Percentiles rank a stretch among this genome's conserved stretches.
phyloP scores from a whole-genome alignment of 2,329 filamentous ascomycete genomes.

The Pestalotiopsis sp. region DNA sequence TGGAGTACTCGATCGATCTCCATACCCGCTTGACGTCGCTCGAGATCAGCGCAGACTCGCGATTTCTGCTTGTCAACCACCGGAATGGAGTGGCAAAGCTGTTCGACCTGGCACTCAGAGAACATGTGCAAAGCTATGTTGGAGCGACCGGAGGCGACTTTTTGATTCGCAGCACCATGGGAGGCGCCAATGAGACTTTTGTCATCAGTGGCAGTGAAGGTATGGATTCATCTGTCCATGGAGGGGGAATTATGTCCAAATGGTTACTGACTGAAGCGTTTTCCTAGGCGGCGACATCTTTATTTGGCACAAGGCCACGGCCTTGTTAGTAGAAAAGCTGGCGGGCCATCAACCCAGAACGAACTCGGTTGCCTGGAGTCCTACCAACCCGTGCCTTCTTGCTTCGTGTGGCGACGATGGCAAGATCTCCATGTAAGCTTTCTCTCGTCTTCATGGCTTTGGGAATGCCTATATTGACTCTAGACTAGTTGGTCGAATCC shows the following conservation, averaged over 20 bases:
- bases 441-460: not conserved
- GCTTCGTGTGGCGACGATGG: constrained; percentile 90
- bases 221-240: constrained; percentile 39
- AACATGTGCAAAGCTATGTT: constrained; percentile 72
- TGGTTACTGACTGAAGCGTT: not conserved
- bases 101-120: constrained; percentile 74
- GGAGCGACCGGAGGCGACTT: constrained; percentile 76
- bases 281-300: constrained; percentile 66
- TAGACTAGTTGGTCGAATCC: constrained; percentile 40
- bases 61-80: constrained; percentile 80
- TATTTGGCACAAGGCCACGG: constrained; percentile 90
- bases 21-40: constrained; percentile 76
- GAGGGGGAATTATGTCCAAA: constrained; percentile 13
- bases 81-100: constrained; percentile 76
- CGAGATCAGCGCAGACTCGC: constrained; percentile 79
- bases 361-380: constrained; percentile 90
- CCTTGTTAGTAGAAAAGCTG: constrained; percentile 74
- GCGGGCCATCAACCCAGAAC: constrained; percentile 77
- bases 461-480: constrained; percentile 12
- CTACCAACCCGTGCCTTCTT: constrained; percentile 78
- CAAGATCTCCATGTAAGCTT: constrained; percentile 79
- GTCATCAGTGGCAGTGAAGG: constrained; percentile 91
- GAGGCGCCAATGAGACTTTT: constrained; percentile 89
- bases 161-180: constrained; percentile 82
- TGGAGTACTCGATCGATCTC: constrained; percentile 74